Percentiles rank a stretch among this genome's conserved stretches.
These are phyloP conservation scores for Allium fistulosum DNA, from an alignment of 106 monocot species.

Conservation along the genomic window DNA sequence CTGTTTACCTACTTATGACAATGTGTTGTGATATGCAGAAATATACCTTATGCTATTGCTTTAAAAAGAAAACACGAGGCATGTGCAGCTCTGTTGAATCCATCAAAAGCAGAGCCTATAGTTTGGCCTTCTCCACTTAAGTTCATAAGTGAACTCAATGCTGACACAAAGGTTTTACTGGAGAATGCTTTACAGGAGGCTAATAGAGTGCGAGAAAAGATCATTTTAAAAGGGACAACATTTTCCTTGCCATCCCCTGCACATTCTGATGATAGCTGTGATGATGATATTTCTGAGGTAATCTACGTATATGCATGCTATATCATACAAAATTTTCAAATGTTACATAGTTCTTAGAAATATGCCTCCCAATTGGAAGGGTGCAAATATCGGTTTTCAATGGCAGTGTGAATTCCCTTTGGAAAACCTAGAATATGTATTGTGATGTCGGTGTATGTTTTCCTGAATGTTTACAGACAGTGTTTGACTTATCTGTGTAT, in stretches of 20 bases:
- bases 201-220: slow-evolving; percentile 76
- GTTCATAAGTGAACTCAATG: slow-evolving; percentile 79
- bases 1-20: too few species aligned
- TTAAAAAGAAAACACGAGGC: slow-evolving; percentile 61
- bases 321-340: too few species aligned
- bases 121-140: slow-evolving; percentile 93
- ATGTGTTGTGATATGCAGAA: slow-evolving; percentile 30
- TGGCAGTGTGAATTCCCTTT: too few species aligned
- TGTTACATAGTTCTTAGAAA: too few species aligned
- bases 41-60: slow-evolving; percentile 70
- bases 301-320: neutral
- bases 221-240: slow-evolving; percentile 56
- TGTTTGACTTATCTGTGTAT: too few species aligned
- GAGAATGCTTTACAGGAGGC: slow-evolving; percentile 80
- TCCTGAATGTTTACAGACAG: too few species aligned
- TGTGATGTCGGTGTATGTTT: too few species aligned
- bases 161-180: slow-evolving; percentile 63
- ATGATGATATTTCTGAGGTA: slow-evolving; percentile 76
- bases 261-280: slow-evolving; percentile 36
- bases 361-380: too few species aligned
- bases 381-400: too few species aligned
- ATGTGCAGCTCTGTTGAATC: slow-evolving; percentile 83
- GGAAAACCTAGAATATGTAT: too few species aligned
- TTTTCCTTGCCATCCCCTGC: slow-evolving; percentile 39
- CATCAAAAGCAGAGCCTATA: slow-evolving; percentile 78